Base-by-base conservation (phyloP, 768 basidiomycete genomes). In the Bullera alba region DNA sequence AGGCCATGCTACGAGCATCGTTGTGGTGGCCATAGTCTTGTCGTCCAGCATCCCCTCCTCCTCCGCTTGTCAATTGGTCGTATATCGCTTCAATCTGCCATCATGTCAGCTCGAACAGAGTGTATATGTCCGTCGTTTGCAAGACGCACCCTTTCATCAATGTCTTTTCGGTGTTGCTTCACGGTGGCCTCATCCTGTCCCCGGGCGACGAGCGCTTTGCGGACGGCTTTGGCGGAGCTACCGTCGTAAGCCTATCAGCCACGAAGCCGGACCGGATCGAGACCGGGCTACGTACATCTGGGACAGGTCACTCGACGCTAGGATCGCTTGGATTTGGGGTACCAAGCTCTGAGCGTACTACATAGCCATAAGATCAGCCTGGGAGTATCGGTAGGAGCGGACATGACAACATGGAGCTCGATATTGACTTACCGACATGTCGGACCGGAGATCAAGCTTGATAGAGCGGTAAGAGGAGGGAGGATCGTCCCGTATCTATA, bases 151-250 rank as follows among this genome's bases (percentile, higher is more conserved):
- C 86, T 67, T 7, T 70, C 70, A 71, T 92, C 84, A 49, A 93
- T 79, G 19, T 79, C 81, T 16, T 74, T 70, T 64, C 83, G 86
- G 73, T 84, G 74, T 57, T 80, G 78, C 63, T 82, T 85, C 53
- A 92, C 67, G 45, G 79, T 74, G 25, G 81, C 81, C 53, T 80
- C 80, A 53, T 66, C 65, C 23, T 60, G 53, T 1, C 71, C 71
- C 27, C 43, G 48, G 4, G 54, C 48, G 50, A 80, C 60, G 55
- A 90, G 75, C 67, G 82, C 80, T 65, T 84, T 84, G 57, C 91
- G 81, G 61, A 95, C 88, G 73, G 82, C 83, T 75, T 88, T 93
- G 39, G 89, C 90, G 4, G 69, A 69, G 16, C 71, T 72, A 55
- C 19, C 27, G 32, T 10, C 2, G 45, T 46, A 7, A 48, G 22